Evolutionary conservation across 2,329 filamentous ascomycete species (phyloP), one percentile per base, ranked within the genome.

Genomic region (Diaporthe batatas): DNA sequence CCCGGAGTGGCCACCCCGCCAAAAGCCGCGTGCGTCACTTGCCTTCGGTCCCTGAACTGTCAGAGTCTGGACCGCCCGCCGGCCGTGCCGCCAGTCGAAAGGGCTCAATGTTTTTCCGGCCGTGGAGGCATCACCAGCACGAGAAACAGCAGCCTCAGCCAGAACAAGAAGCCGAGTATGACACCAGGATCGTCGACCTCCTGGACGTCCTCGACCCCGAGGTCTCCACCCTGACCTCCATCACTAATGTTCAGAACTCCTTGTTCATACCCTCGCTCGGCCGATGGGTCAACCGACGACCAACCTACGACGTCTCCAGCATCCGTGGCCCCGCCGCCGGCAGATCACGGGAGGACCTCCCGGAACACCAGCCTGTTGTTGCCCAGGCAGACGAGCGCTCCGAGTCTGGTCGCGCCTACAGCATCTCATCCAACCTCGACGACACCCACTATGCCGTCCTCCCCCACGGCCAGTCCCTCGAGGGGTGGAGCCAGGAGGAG

Each of bases 161-260:
- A 16, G 42, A 53, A 6, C 49, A 51, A 21, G 39, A 72, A 21
- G 72, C 73, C 6, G 75, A 75, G 8, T 80, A 80, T 49, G 78
- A 79, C 55, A 76, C 76, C 14, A 76, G 75, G 18, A 78, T 80
- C 29, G 79, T 80, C 49, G 79, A 80, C 68, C 76, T 80, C 34
- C 73, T 80, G 7, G 79, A 80, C 70, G 78, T 79, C n/a, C 74
- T 80, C 55, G 94, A 97, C 77, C 94, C 94, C 54, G 93, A 97
- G 83, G 91, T 97, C 4, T 91, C 93, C 47, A 94, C 94, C 0
- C 84, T 97, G 4, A 94, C 93, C 0, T 96, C 94, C 18, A 88
- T 97, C 12, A 97, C 93, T 55, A 97, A 97, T 78, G 91, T 97
- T 25, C 94, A 97, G 78, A 97, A 97, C 80, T 96, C 94, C 0